Percentiles rank a stretch among this genome's conserved stretches.
phyloP scores from a whole-genome alignment of 345 rosid species.

The Lumnitzera racemosa region DNA sequence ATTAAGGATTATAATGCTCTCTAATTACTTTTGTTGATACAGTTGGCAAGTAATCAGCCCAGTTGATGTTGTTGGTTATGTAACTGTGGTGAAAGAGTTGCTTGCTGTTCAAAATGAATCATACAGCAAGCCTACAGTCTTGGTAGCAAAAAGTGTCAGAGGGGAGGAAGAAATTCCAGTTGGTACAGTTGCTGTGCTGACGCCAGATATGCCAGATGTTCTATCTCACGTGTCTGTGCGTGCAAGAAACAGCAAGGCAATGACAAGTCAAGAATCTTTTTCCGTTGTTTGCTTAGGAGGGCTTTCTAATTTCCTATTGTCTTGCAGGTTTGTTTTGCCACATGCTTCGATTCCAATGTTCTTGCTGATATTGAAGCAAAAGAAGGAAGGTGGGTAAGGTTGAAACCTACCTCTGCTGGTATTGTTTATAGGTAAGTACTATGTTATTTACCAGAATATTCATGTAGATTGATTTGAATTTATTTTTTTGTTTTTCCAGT shows the following conservation, averaged over 20 bases:
- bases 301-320: conserved; percentile 6
- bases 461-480: too few species aligned
- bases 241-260: conserved; percentile 96
- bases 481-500: too few species aligned
- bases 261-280: conserved; percentile 11
- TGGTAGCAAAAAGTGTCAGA: conserved; percentile 85
- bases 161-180: conserved; percentile 99
- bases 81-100: conserved; percentile 73
- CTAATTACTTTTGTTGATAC: conserved; percentile 24
- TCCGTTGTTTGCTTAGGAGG: conserved; percentile 11
- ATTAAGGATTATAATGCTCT: too few species aligned
- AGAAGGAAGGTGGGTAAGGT: conserved; percentile 64
- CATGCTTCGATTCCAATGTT: conserved; percentile 89
- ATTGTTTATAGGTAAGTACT: conserved; percentile 56
- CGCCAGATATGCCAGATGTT: conserved; percentile 99
- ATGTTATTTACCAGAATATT: not conserved
- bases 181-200: conserved; percentile 93
- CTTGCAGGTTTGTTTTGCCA: conserved; percentile 93
- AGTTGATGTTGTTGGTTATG: conserved; percentile 79
- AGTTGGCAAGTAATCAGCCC: conserved; percentile 99
- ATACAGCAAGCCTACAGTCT: conserved; percentile 67
- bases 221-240: conserved; percentile 98
- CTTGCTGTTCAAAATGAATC: conserved; percentile 80
- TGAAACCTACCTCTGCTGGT: conserved; percentile 80
- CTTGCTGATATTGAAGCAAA: conserved; percentile 58